Evolutionary conservation across 495 filamentous ascomycete genomes (phyloP), one percentile per base, ranked within the genome.

Genomic region (Aspergillus ellipticus): DNA sequence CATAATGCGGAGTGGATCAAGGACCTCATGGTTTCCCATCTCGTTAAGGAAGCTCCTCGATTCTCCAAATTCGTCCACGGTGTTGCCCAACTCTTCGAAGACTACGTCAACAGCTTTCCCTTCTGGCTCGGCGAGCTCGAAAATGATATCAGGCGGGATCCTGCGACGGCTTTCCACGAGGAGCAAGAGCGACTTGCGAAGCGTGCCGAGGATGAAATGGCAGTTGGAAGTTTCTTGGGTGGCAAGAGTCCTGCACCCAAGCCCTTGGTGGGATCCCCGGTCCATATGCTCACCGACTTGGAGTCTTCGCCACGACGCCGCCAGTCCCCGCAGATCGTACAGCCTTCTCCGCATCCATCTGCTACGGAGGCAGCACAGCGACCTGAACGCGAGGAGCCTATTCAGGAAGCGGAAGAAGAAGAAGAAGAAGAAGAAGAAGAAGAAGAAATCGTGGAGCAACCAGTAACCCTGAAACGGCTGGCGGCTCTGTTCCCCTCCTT

Each of bases 31-130:
- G 79, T 82, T 43, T 96, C 90, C 9, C 94, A 98, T 66, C 82
- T 98, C 15, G 88, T 98, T 47, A 91, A 94, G 69, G 84, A 89
- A 49, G 86, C 87, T 3, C 89, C 92, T 3, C 83, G 89, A 20
- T 98, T 98, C 73, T 96, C 90, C 39, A 98, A 98, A 66, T 97
- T 97, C 63, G 88, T 93, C 19, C 94, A 98, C 61, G 94, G 95
- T 55, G 85, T 95, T 2, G 92, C 92, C 11, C 83, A 85, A 35
- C 77, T 97, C 7, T 97, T 96, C 63, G 95, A 97, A 56, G 95
- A 97, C 66, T 78, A 96, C 66, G 93, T 98, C 69, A 97, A 97
- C 73, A 90, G 81, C 54, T 85, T 98, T 54, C 94, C 94, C 4
- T 96, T 97, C 79, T 98, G 94, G 94, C 82, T 97, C 3, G 81